Base-by-base conservation (phyloP, 768 basidiomycete genomes). In the Termitomyces sp. region DNA sequence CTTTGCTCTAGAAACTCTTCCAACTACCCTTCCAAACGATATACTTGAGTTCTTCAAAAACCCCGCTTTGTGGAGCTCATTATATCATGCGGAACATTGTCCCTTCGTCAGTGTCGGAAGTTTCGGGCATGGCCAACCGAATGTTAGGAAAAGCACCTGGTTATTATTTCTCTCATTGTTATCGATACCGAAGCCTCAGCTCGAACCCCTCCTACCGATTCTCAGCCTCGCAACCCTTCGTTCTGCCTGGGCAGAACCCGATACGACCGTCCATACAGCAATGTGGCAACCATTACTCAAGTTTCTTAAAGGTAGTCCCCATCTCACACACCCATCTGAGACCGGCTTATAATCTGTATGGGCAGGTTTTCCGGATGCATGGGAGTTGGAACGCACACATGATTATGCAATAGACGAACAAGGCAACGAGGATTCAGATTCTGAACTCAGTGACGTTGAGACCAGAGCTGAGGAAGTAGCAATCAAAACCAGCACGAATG, bases 121-220 rank as follows among this genome's bases (percentile, higher is more conserved):
- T 47, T 82, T 88, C 59, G 91, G 90, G 1, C 74, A 72, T 34
- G 75, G 68, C 2, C 90, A 94, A 62, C 89, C 91, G 3, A 77
- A 76, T 40, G 86, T 93, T 30, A 80, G 94, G 17, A 80, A 84
- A 65, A 78, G 85, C 11, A 82, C 84, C 0, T 96, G 94, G 87
- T 63, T 66, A 3, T 61, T 85, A 8, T 65, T 88, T 11, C 77
- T 76, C 54, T 66, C 69, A 9, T 63, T 85, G 19, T 64, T 82
- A n/a, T 68, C 67, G 42, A 68, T 53, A 25, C 76, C 71, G 52
- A 78, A 81, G 72, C 81, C 64, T 19, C 60, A 62, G 16, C 47
- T 75, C 44, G 64, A 66, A 19, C 56, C 66, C 0, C 57, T 73
- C 40, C 25, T 86, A 1, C 73, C 75, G 1, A 68, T 79, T 3